Conservation (phyloP, 129 eudicot genomes). For the Tagetes patula region DNA sequence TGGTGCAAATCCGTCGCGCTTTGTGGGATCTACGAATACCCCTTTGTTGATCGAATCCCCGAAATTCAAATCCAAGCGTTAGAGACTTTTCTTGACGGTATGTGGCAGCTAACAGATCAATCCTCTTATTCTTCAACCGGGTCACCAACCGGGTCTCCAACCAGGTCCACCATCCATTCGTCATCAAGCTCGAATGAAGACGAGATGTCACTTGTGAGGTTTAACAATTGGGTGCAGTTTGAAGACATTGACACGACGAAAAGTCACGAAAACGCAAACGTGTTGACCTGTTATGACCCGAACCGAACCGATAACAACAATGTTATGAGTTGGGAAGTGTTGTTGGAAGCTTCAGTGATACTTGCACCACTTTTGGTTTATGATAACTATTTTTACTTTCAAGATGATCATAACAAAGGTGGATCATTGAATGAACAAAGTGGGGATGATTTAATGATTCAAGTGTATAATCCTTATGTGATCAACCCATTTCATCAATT, state of each 20-base stretch:
- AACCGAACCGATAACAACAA: slow-evolving; percentile 20
- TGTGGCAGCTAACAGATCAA: slow-evolving; percentile 58
- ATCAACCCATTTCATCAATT: slow-evolving; percentile 48
- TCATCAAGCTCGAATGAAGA: slow-evolving; percentile 33
- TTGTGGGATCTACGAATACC: slow-evolving; percentile 66
- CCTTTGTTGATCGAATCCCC: slow-evolving; percentile 59
- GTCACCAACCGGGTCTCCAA: slow-evolving; percentile 35
- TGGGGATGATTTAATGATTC: slow-evolving; percentile 44
- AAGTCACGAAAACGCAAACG: slow-evolving; percentile 24
- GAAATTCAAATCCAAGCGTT: slow-evolving; percentile 66
- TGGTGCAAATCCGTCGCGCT: slow-evolving; percentile 62
- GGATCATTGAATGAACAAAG: neutral
- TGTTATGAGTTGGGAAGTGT: slow-evolving; percentile 52
- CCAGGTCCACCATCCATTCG: slow-evolving; percentile 31
- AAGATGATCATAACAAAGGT: slow-evolving; percentile 10
- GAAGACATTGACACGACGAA: slow-evolving; percentile 19
- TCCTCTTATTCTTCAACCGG: slow-evolving; percentile 47
- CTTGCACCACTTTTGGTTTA: slow-evolving; percentile 35
- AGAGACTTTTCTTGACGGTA: slow-evolving; percentile 58
- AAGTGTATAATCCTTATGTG: slow-evolving; percentile 43
- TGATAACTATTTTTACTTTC: slow-evolving; percentile 26
- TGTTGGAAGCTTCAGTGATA: slow-evolving; percentile 61
- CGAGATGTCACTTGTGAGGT: slow-evolving; percentile 27
- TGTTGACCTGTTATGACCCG: slow-evolving; percentile 32
- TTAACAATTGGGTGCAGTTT: slow-evolving; percentile 30